Evolutionary conservation across 2,329 filamentous ascomycete genomes (phyloP).

Genomic region (Didymella lethalis): DNA sequence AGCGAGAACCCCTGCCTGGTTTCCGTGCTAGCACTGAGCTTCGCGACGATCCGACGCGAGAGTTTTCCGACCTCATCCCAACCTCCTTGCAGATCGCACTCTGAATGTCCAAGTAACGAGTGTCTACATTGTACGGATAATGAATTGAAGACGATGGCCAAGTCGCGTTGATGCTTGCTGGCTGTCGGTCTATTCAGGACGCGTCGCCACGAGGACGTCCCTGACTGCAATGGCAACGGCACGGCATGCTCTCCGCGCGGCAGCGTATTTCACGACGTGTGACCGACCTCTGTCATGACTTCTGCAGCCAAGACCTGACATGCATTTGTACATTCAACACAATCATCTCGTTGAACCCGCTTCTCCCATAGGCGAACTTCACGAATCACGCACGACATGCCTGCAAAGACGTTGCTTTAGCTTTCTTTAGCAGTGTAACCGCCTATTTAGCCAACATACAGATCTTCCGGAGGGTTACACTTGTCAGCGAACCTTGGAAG

Average conservation of each 20-base stretch:
- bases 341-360: constrained; percentile 6
- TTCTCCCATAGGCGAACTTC: constrained; percentile 1
- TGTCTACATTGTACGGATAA: neutral
- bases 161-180: neutral
- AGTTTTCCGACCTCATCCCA: constrained; percentile 8
- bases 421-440: constrained; percentile 2
- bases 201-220: neutral
- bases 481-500: neutral
- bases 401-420: constrained; percentile 12
- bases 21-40: constrained; percentile 11
- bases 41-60: constrained; percentile 1
- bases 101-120: neutral
- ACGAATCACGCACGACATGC: neutral
- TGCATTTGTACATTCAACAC: constrained; percentile 5
- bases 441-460: constrained; percentile 16
- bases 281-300: neutral
- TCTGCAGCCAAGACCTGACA: constrained; percentile 10
- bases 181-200: neutral
- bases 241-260: neutral
- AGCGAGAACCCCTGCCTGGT: neutral
- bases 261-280: neutral
- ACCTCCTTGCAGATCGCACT: constrained; percentile 4
- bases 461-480: constrained; percentile 9
- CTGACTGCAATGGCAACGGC: neutral
- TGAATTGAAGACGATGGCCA: neutral